Base-by-base conservation (phyloP, 2,329 filamentous ascomycete genomes). In the Thermothelomyces thermophilus region DNA sequence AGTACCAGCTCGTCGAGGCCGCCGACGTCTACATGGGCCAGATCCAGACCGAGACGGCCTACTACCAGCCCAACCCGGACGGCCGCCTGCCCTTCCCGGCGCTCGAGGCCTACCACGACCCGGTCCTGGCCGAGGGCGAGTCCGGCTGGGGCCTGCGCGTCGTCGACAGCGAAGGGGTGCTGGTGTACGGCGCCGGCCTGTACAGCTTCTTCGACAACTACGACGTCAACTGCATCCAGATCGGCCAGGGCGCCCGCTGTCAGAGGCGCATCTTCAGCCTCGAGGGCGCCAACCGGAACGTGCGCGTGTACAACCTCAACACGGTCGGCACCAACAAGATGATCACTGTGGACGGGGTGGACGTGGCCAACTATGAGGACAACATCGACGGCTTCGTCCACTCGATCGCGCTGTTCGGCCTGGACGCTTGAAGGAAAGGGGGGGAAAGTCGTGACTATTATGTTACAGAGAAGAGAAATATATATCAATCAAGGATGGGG, bases 31-130 rank as follows among this genome's bases (percentile, higher is more conserved):
- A 75, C 64, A 74, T 75, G 62, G 78, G 77, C 45, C 71, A 79
- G 63, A 76, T 83, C 53, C 82, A 85, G 62, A 81, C 82, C 41
- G 82, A 86, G 64, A 82, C 81, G 2, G 79, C 82, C 1, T 86
- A 86, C 68, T 85, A 76, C 66, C 80, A 84, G 67, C 75, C 77
- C 20, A 75, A 74, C 54, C 81, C 82, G 0, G 65, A 69, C 44
- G 77, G 80, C 0, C 68, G 70, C 2, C 61, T 66, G 3, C 80
- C 77, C 2, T 84, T 83, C 68, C 55, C 64, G 2, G 56, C 65
- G 1, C 66, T 70, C 17, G 34, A 58, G 0, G 59, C 61, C 16
- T 66, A 68, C 34, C 54, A 63, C 10, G 76, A 81, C 55, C 76
- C 75, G 0, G 64, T 67, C 63, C 84, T 73, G 71, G 71, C 66